Evolutionary conservation across 2,329 filamentous ascomycete genomes (phyloP), one percentile per base, ranked within the genome.

Genomic region (Paradendryphiella salina): DNA sequence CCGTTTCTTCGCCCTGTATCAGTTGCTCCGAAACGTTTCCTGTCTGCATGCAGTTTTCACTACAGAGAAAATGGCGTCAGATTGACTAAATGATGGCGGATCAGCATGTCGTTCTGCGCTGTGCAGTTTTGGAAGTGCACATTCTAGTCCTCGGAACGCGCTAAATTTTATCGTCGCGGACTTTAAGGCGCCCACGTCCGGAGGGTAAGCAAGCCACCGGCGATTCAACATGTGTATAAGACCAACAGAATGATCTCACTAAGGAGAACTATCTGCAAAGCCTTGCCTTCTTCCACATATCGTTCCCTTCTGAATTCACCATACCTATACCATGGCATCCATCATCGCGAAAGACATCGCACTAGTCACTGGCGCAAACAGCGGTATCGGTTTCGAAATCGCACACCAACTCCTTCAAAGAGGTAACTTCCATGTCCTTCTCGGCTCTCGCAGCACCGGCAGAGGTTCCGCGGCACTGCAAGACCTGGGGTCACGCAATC

Each of bases 321-420:
- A 6, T n/a, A 32, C 14, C 17, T 39, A 7, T 8, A 15, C 3
- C 15, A 65, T 64, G 60, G 13, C 57, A 21, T 45, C 55, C 10
- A 3, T 42, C 7, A 2, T 47, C 15, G 45, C 46, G 1, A 71
- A 72, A 48, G 64, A 63, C 4, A 64, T 74, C 14, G 63, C 69
- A n/a, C 60, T 74, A 1, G 57, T 75, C 40, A 74, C 72, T 2
- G 73, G 73, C 6, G 76, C 72, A 17, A 81, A 77, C 57, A 73
- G 72, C 45, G 79, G 79, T 44, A 79, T 82, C 20, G 79, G 80
- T 23, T 76, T 74, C 51, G 78, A 79, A 48, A 71, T 77, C 8
- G 75, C 73, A 5, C 67, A 70, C 42, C 65, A 73, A 31, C 69
- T 74, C 1, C 70, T 77, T 7, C 57, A 72, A 3, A 59, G 68